Evolutionary conservation across 2,329 filamentous ascomycete species (phyloP).

Genomic region (Harringtonia lauricola): DNA sequence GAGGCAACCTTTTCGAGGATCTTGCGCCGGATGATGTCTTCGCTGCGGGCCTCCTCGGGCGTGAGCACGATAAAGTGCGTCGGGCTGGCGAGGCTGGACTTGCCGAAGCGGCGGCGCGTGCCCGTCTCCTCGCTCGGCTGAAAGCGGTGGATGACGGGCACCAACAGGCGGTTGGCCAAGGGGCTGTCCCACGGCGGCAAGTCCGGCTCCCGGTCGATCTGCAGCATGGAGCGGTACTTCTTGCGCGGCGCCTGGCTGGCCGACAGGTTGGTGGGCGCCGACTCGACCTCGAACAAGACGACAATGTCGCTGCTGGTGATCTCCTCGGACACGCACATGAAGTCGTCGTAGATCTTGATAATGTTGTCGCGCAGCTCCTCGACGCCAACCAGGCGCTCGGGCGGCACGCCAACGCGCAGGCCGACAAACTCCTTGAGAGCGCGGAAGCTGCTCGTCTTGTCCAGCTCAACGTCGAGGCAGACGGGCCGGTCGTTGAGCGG

Average conservation of each 20-base stretch:
- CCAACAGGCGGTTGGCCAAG: slow-evolving; percentile 53
- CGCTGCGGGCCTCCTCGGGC: slow-evolving; percentile 53
- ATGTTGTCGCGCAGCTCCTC: slow-evolving; percentile 79
- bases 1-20: slow-evolving; percentile 65
- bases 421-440: slow-evolving; percentile 60
- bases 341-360: slow-evolving; percentile 76
- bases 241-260: slow-evolving; percentile 35
- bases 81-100: slow-evolving; percentile 20
- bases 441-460: slow-evolving; percentile 62
- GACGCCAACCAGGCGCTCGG: slow-evolving; percentile 59
- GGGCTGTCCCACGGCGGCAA: slow-evolving; percentile 45
- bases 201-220: slow-evolving; percentile 35
- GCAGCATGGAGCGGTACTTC: slow-evolving; percentile 38
- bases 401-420: slow-evolving; percentile 52
- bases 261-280: slow-evolving; percentile 67
- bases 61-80: slow-evolving; percentile 68
- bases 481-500: slow-evolving; percentile 64
- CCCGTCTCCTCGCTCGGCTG: slow-evolving; percentile 17
- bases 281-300: slow-evolving; percentile 67
- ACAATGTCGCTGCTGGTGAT: slow-evolving; percentile 57
- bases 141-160: slow-evolving; percentile 58
- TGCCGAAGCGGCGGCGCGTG: slow-evolving; percentile 3
- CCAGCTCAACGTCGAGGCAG: slow-evolving; percentile 65
- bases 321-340: slow-evolving; percentile 54
- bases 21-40: slow-evolving; percentile 70